These are phyloP conservation scores for Citrus reticulata DNA, from an alignment of 345 rosid genomes.

Conservation along the genomic window DNA sequence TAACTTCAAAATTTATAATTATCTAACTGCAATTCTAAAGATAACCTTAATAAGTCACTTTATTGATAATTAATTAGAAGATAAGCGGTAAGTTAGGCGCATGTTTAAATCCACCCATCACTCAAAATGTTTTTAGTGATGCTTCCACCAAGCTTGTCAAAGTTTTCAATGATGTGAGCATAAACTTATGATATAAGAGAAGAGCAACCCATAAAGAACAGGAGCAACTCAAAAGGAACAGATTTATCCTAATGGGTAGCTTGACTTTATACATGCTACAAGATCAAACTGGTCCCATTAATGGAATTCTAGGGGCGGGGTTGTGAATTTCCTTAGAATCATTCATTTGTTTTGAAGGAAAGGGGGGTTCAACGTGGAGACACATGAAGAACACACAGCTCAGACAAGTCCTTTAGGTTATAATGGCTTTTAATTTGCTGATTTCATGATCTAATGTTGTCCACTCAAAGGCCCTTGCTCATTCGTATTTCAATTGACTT, in stretches of 20 bases:
- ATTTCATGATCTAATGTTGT: background rate
- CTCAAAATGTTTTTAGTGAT: background rate
- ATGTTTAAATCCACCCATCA: background rate
- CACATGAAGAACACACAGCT: background rate
- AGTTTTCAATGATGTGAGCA: background rate
- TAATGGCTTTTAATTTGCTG: background rate
- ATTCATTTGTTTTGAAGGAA: background rate
- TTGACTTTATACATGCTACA: background rate
- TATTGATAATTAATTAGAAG: fast-evolving
- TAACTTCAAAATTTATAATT: too few species aligned
- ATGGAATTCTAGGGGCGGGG: background rate
- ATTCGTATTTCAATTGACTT: background rate
- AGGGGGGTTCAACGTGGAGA: background rate
- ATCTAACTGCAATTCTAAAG: too few species aligned
- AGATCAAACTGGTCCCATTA: background rate
- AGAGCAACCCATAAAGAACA: background rate
- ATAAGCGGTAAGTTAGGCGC: background rate
- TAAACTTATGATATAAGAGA: background rate
- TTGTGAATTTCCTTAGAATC: background rate
- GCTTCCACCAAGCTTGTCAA: background rate
- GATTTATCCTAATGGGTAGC: background rate
- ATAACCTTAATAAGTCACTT: too few species aligned
- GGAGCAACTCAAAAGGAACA: background rate
- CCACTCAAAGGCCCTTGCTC: background rate
- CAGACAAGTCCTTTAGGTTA: background rate